phyloP scores from a whole-genome alignment of 73 alveolate genomes.

The Stentor roeselii region DNA sequence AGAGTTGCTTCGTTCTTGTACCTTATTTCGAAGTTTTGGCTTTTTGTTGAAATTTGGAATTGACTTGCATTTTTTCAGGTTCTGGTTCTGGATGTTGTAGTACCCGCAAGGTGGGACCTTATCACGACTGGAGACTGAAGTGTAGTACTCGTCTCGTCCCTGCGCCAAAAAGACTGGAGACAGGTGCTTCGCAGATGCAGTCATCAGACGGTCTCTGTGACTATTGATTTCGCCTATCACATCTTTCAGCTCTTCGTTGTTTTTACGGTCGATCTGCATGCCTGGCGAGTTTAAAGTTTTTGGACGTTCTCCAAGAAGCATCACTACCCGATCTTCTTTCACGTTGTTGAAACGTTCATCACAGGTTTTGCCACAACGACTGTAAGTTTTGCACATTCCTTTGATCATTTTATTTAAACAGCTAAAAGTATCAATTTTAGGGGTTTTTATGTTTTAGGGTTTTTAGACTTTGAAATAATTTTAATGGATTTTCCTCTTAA shows the following conservation, averaged over 20 bases:
- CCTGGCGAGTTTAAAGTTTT: neutral
- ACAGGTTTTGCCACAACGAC: constrained; percentile 8
- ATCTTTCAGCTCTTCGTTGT: neutral
- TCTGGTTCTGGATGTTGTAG: neutral
- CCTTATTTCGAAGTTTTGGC: neutral
- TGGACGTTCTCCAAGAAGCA: neutral
- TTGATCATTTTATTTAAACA: neutral
- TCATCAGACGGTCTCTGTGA: neutral
- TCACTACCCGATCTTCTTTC: neutral
- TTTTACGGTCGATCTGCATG: neutral
- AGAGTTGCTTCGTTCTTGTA: neutral
- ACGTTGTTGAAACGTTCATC: neutral
- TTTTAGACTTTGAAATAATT: too few species aligned
- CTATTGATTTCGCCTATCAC: neutral
- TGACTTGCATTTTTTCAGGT: neutral
- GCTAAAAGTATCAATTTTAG: too few species aligned
- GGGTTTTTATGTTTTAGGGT: too few species aligned
- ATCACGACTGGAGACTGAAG: neutral
- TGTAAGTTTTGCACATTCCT: neutral
- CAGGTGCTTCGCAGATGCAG: neutral
- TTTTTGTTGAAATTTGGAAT: neutral
- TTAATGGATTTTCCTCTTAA: too few species aligned
- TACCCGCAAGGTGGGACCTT: neutral
- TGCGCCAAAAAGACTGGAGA: neutral
- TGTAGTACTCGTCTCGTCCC: neutral